A percentile compares a stretch with the other conserved stretches of the same genome.
Conservation (phyloP, 345 rosid species). For the Populus deltoides region DNA sequence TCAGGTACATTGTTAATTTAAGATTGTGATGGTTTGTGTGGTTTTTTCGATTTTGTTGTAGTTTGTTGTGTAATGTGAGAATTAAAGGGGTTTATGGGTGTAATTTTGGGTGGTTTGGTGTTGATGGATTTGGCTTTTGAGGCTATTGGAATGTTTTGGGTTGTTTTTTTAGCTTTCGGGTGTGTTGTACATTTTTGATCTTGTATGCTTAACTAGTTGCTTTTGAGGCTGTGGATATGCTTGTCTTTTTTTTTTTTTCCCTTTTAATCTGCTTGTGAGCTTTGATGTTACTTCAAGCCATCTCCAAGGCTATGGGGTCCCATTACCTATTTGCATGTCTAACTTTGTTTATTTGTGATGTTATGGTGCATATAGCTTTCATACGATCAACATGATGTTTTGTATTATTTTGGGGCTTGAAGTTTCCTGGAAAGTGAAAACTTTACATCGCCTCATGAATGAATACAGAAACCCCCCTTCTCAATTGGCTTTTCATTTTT, state of each 20-base stretch:
- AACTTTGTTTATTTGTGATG: conserved; percentile 6
- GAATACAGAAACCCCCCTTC: background rate
- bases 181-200: conserved; percentile 15
- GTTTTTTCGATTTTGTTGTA: conserved; percentile 6
- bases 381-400: conserved; percentile 12
- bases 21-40: background rate
- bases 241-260: conserved; percentile 15
- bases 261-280: conserved; percentile 16
- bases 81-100: conserved; percentile 2
- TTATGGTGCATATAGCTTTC: conserved; percentile 19
- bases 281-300: conserved; percentile 17
- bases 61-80: conserved; percentile 6
- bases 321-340: conserved; percentile 22
- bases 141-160: conserved; percentile 12
- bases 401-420: conserved; percentile 21
- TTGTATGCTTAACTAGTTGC: conserved; percentile 15
- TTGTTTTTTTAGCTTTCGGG: conserved; percentile 24
- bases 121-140: background rate
- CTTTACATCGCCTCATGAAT: conserved; percentile 7
- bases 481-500: background rate
- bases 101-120: conserved; percentile 18
- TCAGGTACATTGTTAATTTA: conserved; percentile 52
- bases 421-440: conserved; percentile 19
- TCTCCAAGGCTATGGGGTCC: conserved; percentile 32
- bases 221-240: conserved; percentile 16